Conservation (phyloP, 1,139 yeast species). For the Kodamaea plutei region DNA sequence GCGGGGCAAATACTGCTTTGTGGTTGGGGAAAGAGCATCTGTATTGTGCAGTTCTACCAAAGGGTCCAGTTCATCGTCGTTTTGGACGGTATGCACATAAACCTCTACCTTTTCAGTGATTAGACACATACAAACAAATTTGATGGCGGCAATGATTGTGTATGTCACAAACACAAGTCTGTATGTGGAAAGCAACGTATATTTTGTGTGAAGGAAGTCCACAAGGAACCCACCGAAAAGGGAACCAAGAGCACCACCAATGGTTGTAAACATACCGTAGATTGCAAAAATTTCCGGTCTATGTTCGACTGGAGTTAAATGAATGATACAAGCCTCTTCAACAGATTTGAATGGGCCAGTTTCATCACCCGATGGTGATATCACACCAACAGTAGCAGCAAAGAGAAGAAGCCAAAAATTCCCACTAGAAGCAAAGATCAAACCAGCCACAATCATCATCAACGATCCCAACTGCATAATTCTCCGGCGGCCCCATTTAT, state of each 20-base stretch:
- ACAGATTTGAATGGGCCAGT: slow-evolving; percentile 90
- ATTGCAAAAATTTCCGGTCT: slow-evolving; percentile 76
- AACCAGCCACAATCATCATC: slow-evolving; percentile 70
- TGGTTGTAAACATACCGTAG: slow-evolving; percentile 62
- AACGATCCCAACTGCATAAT: slow-evolving; percentile 64
- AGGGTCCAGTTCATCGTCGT: slow-evolving; percentile 9
- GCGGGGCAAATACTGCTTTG: slow-evolving; percentile 34
- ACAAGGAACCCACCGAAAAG: slow-evolving; percentile 58
- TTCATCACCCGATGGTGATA: slow-evolving; percentile 89
- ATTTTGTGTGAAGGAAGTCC: slow-evolving; percentile 33
- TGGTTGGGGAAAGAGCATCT: slow-evolving; percentile 26
- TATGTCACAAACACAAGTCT: slow-evolving; percentile 54
- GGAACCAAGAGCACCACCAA: slow-evolving; percentile 77
- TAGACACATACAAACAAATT: slow-evolving; percentile 49
- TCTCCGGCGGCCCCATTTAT: slow-evolving; percentile 62
- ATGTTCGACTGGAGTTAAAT: slow-evolving; percentile 60
- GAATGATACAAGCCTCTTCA: slow-evolving; percentile 85
- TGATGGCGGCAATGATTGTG: slow-evolving; percentile 51
- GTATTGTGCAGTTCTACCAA: slow-evolving; percentile 2
- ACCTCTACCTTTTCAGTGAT: slow-evolving; percentile 57
- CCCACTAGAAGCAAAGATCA: slow-evolving; percentile 50
- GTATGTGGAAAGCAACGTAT: slow-evolving; percentile 25
- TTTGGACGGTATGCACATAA: slow-evolving; percentile 1
- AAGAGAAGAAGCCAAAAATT: slow-evolving; percentile 52
- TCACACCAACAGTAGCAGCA: slow-evolving; percentile 60